These are phyloP conservation scores for Annulohypoxylon truncatum DNA, from an alignment of 2,329 filamentous ascomycete genomes.

Conservation along the genomic window DNA sequence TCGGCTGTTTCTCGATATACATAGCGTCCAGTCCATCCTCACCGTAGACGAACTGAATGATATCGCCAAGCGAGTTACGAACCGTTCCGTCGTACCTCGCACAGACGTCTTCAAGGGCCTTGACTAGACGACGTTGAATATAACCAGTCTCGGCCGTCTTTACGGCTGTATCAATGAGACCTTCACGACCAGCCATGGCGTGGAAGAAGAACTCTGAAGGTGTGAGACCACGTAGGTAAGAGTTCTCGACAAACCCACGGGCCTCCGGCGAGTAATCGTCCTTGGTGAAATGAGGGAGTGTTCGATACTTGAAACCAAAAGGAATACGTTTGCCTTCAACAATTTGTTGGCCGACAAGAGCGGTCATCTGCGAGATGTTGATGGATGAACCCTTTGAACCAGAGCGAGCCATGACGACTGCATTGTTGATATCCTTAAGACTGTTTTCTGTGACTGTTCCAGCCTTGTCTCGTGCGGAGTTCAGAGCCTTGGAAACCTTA, in stretches of 20 bases:
- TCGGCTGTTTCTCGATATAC: conserved; percentile 90
- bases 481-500: conserved; percentile 93
- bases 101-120: conserved; percentile 97
- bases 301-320: conserved; percentile 98
- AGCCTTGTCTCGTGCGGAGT: conserved; percentile 95
- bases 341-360: conserved; percentile 96
- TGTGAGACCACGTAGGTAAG: conserved; percentile 93
- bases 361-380: conserved; percentile 99
- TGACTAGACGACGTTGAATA: conserved; percentile 97
- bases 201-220: conserved; percentile 99
- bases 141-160: conserved; percentile 99
- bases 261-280: conserved; percentile 98
- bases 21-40: conserved; percentile 96
- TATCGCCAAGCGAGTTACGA: conserved; percentile 94
- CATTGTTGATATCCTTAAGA: conserved; percentile 96
- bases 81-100: conserved; percentile 98
- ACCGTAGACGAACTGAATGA: conserved; percentile 97
- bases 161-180: conserved; percentile 99
- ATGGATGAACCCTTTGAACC: conserved; percentile 99
- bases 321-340: conserved; percentile 99
- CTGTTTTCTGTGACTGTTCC: conserved; percentile 92
- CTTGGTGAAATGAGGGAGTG: conserved; percentile 97
- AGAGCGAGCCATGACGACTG: conserved; percentile 93
- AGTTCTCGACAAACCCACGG: conserved; percentile 98
- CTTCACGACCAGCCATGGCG: conserved; percentile 99